Evolutionary conservation across 2,329 filamentous ascomycete species (phyloP).

Genomic region (Colletotrichum tamarilloi): DNA sequence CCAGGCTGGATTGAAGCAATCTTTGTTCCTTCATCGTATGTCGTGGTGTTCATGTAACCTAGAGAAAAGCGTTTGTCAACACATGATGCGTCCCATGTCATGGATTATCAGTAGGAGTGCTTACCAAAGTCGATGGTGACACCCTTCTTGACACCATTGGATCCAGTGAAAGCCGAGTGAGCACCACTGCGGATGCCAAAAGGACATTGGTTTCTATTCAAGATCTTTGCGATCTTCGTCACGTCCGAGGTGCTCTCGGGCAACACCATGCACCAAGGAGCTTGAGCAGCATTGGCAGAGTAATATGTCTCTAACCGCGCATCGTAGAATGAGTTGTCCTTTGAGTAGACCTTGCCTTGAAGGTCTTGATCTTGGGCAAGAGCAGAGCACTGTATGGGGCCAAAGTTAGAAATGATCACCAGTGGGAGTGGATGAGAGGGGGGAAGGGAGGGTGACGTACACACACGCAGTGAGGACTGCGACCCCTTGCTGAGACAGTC

Average conservation of each 20-base stretch:
- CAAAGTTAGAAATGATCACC: background rate
- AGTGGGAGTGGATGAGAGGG: background rate
- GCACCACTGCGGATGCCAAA: conserved; percentile 44
- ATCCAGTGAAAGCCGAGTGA: conserved; percentile 40
- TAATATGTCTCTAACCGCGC: conserved; percentile 42
- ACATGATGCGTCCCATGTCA: too few relatives aligned
- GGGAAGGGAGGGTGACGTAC: background rate
- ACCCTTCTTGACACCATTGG: conserved; percentile 40
- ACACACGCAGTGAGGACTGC: conserved; percentile 15
- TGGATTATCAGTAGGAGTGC: background rate
- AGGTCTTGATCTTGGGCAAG: conserved; percentile 37
- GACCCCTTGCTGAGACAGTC: background rate
- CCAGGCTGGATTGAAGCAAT: conserved; percentile 45
- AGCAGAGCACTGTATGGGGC: conserved; percentile 39
- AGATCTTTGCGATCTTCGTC: conserved; percentile 37
- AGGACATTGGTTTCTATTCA: conserved; percentile 39
- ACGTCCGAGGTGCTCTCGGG: conserved; percentile 27
- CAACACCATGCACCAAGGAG: conserved; percentile 40
- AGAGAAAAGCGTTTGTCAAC: background rate
- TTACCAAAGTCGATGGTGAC: conserved; percentile 42
- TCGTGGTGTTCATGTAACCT: conserved; percentile 45
- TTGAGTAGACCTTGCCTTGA: conserved; percentile 39
- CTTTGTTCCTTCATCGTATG: conserved; percentile 42
- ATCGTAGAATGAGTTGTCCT: conserved; percentile 38
- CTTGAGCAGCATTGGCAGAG: conserved; percentile 45